phyloP scores from a whole-genome alignment of 208 protist species.

The Trypanosoma congolense region DNA sequence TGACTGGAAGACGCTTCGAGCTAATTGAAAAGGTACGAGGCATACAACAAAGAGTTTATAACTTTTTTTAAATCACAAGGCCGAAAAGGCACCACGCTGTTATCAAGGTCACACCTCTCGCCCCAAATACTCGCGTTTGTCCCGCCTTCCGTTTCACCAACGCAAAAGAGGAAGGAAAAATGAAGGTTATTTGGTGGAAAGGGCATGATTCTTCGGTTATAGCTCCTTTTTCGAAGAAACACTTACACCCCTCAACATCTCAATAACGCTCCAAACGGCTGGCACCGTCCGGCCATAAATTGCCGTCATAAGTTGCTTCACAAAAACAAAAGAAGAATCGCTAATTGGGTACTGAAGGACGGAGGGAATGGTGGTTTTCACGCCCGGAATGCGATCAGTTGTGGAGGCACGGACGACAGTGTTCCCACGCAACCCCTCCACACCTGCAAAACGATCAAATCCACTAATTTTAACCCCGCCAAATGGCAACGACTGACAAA shows the following conservation, averaged over 20 bases:
- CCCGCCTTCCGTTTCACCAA: not conserved
- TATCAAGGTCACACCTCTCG: not conserved
- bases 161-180: constrained; percentile 6
- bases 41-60: too few species aligned
- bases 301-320: constrained; percentile 64
- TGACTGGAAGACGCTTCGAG: too few species aligned
- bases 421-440: constrained; percentile 91
- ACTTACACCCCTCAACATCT: constrained; percentile 52
- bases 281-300: constrained; percentile 62
- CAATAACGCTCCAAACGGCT: constrained; percentile 47
- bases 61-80: too few species aligned
- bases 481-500: constrained; percentile 95
- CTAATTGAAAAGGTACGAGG: too few species aligned
- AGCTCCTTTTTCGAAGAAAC: constrained; percentile 12
- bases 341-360: constrained; percentile 85
- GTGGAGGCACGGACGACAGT: constrained; percentile 83
- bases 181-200: not conserved
- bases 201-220: not conserved
- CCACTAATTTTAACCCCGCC: constrained; percentile 94
- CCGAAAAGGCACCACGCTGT: too few species aligned
- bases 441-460: constrained; percentile 93
- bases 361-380: constrained; percentile 75
- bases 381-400: constrained; percentile 78
- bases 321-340: constrained; percentile 65
- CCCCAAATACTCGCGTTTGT: not conserved